Evolutionary conservation across 169 alveolate species (phyloP), one percentile per base, ranked within the genome.

Genomic region (Plasmodium reichenowi): DNA sequence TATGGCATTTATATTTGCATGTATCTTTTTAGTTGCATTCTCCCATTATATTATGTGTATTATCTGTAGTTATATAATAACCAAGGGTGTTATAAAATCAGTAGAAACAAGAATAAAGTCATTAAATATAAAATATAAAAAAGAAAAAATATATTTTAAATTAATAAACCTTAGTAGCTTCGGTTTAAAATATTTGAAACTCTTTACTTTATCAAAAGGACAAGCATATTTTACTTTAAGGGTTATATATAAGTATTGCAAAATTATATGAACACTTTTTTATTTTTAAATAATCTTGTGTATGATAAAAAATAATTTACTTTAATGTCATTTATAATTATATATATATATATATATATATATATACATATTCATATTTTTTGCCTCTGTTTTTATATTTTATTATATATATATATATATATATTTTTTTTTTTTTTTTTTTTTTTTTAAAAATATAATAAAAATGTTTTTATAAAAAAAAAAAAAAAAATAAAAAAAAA

Each of bases 121-220:
- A 6, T 56, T 76, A 50, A 76, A 76, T 48, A 70, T 17, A 56
- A 76, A 76, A 22, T 76, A 76, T 70, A 56, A 76, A 50, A 17
- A n/a, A 10, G 89, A 76, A 43, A 62, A 76, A 15, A 76, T 76
- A 26, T 64, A 76, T 63, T 76, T 76, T 76, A 76, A 76, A 75
- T 38, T 76, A 45, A 76, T 76, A 64, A 76, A 76, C 38, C 66
- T 76, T 48, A 63, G 89, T 48, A 56, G 48, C 3, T 43, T 64
- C 9, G 89, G 89, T 13, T 76, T 76, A 20, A 76, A 66, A 58
- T 76, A 76, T 76, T 76, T 76, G 24, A 76, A 76, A 63, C 50
- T 76, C 20, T 58, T 63, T 17, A 45, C 68, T 15, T 22, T 13
- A 48, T 22, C 15, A 24, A 58, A 15, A 32, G 66, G 63, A 15